Conservation (phyloP, 225 moss, liverwort and hornwort genomes). For the Asterella californica region DNA sequence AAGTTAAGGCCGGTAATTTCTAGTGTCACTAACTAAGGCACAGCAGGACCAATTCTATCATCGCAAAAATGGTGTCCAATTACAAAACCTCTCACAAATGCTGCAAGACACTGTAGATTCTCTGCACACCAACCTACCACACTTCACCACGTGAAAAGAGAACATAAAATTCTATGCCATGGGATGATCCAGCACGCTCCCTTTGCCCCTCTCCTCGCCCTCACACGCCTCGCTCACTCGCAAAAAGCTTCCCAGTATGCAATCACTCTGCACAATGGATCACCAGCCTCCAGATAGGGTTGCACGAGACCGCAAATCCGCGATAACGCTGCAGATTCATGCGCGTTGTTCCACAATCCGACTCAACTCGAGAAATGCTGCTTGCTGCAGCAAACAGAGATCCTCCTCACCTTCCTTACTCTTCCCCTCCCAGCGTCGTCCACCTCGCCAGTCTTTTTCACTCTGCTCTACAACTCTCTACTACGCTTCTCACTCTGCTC, state of each 20-base stretch:
- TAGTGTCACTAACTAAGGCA: constrained; percentile 12
- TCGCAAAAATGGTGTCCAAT: constrained; percentile 20
- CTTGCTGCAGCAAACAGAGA: constrained; percentile 4
- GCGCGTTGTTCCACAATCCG: constrained; percentile 8
- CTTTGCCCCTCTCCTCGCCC: neutral
- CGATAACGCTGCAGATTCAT: constrained; percentile 9
- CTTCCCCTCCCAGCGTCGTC: constrained; percentile 2
- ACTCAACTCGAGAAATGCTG: constrained; percentile 6
- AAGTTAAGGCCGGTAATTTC: neutral
- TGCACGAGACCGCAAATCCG: constrained; percentile 26
- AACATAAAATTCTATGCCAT: constrained; percentile 11
- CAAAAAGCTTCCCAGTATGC: constrained; percentile 6
- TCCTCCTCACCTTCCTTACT: neutral
- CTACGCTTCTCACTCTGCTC: neutral
- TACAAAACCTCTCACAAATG: constrained; percentile 22
- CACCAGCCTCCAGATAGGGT: constrained; percentile 33
- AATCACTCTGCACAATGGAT: constrained; percentile 17
- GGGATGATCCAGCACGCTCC: constrained; percentile 8
- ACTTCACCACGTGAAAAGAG: constrained; percentile 5
- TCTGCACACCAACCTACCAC: constrained; percentile 20
- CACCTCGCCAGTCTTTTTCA: neutral
- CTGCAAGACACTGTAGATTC: constrained; percentile 16
- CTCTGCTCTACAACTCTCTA: neutral
- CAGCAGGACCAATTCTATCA: constrained; percentile 11
- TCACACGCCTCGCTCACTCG: neutral